Percentiles rank a stretch among this genome's conserved stretches.
phyloP scores from a whole-genome alignment of 345 rosid species.

The Populus nigra region DNA sequence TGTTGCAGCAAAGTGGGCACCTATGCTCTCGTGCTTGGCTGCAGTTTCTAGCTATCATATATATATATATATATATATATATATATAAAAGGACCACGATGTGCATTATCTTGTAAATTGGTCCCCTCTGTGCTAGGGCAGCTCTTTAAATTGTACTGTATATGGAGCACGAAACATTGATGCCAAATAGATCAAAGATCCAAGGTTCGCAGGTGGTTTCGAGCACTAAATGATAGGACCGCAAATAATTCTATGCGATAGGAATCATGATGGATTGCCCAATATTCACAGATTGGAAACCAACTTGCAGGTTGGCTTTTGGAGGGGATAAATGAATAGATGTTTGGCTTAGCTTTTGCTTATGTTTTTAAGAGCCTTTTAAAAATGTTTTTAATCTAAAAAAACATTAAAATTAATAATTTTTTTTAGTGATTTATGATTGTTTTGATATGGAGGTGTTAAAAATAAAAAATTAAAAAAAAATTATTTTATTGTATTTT shows the following conservation, averaged over 20 bases:
- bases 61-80: too few relatives aligned
- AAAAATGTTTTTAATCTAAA: too few relatives aligned
- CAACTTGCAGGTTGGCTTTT: not conserved
- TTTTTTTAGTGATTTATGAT: too few relatives aligned
- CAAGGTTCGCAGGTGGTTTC: not conserved
- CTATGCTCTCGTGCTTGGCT: constrained; percentile 4
- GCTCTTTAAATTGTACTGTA: not conserved
- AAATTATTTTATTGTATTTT: too few relatives aligned
- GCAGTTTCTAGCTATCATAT: not conserved
- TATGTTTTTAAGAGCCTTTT: too few relatives aligned
- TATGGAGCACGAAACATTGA: not conserved
- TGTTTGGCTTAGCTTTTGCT: too few relatives aligned
- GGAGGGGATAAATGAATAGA: too few relatives aligned
- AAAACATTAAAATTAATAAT: too few relatives aligned
- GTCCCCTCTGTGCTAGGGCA: constrained; percentile 10
- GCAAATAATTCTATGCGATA: not conserved
- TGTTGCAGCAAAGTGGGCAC: constrained; percentile 33
- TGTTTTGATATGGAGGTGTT: fast-evolving
- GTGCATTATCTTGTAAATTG: constrained; percentile 11
- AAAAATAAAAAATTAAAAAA: too few relatives aligned
- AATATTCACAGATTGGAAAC: not conserved
- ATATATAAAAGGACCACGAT: constrained; percentile 20
- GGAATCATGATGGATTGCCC: not conserved
- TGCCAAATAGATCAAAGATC: not conserved
- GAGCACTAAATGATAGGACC: not conserved